Conservation (phyloP, 306 rosid genomes). For the Quercus parvula region DNA sequence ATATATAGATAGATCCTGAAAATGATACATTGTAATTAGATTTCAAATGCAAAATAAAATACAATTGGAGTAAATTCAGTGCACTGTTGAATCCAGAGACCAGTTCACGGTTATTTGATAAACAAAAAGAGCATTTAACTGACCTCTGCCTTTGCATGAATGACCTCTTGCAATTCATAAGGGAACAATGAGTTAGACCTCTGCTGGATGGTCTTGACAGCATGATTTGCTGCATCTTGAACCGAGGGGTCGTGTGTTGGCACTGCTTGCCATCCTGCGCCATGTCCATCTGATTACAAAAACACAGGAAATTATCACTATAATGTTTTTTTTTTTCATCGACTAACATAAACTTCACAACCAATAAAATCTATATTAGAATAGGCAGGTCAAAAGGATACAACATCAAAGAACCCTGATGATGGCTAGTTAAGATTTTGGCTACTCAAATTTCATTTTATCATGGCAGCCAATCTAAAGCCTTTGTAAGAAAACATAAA, state of each 20-base stretch:
- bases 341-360: not conserved
- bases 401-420: not conserved
- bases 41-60: too few species aligned
- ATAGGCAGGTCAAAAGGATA: not conserved
- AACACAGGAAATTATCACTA: not conserved
- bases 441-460: not conserved
- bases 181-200: conserved; percentile 74
- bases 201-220: conserved; percentile 63
- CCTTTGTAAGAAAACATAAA: too few species aligned
- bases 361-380: not conserved
- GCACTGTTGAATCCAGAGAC: too few species aligned
- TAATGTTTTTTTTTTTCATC: not conserved
- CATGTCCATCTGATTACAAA: conserved; percentile 45
- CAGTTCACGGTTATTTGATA: not conserved
- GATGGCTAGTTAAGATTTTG: not conserved
- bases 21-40: not conserved
- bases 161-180: conserved; percentile 62
- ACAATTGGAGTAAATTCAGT: too few species aligned
- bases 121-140: conserved; percentile 10
- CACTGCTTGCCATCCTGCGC: conserved; percentile 63
- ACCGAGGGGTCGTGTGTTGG: conserved; percentile 68
- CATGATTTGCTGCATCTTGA: conserved; percentile 82
- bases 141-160: conserved; percentile 86
- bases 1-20: not conserved
- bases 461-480: not conserved